phyloP scores from a whole-genome alignment of 2,329 filamentous ascomycete species.

The Talaromyces sp. region DNA sequence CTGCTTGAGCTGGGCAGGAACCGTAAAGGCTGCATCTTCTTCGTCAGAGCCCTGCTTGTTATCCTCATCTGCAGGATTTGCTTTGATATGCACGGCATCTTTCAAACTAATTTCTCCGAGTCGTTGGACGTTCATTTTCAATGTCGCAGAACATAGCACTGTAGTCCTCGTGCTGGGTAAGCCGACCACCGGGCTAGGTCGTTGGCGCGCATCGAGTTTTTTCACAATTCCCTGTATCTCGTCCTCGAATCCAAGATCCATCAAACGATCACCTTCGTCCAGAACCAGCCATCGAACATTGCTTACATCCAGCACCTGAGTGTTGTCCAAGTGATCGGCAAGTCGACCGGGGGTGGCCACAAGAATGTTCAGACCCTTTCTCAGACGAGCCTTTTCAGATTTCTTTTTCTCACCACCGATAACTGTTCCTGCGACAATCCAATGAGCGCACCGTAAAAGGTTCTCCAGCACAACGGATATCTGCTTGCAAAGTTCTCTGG shows the following conservation, averaged over 20 bases:
- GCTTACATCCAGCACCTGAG: conserved; percentile 78
- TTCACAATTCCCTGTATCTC: conserved; percentile 83
- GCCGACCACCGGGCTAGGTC: conserved; percentile 57
- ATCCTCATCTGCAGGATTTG: conserved; percentile 53
- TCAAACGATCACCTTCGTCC: conserved; percentile 94
- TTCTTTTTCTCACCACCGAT: conserved; percentile 68
- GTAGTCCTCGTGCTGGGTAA: conserved; percentile 73
- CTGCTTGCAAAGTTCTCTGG: conserved; percentile 89
- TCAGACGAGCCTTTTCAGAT: conserved; percentile 83
- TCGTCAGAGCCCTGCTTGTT: conserved; percentile 46
- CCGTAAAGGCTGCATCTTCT: conserved; percentile 61
- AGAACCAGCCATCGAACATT: conserved; percentile 90
- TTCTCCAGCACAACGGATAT: conserved; percentile 82
- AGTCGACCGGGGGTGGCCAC: conserved; percentile 91
- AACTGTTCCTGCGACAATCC: conserved; percentile 87
- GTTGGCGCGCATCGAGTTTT: conserved; percentile 64
- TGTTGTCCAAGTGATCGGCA: conserved; percentile 88
- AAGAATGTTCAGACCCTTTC: conserved; percentile 92
- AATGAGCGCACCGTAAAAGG: conserved; percentile 81
- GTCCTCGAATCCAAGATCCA: conserved; percentile 96
- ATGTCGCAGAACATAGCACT: conserved; percentile 88
- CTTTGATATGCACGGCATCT: conserved; percentile 81
- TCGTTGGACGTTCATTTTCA: conserved; percentile 96
- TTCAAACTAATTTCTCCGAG: conserved; percentile 92
- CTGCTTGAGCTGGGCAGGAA: conserved; percentile 90